Conservation (phyloP, 2,329 filamentous ascomycete species). For the Hymenotorrendiella dingleyae region DNA sequence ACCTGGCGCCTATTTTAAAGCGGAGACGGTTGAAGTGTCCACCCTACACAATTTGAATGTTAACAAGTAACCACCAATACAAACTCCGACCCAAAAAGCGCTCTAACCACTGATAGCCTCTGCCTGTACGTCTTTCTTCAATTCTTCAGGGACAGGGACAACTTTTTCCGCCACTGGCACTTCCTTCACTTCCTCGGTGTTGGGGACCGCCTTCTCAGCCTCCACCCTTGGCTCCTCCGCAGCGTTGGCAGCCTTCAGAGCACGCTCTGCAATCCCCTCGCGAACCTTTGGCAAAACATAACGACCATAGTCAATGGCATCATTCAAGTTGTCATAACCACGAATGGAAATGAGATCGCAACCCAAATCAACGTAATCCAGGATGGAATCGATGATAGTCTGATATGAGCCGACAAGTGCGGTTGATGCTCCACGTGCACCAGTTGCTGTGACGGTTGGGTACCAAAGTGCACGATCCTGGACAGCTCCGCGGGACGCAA, state of each 20-base stretch:
- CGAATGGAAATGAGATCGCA: slow-evolving; percentile 53
- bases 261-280: slow-evolving; percentile 26
- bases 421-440: slow-evolving; percentile 53
- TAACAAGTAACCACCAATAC: no score
- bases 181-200: no score
- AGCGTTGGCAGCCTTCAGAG: neutral
- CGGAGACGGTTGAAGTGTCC: no score
- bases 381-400: slow-evolving; percentile 46
- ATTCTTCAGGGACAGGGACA: no score
- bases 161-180: no score
- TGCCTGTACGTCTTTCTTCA: no score
- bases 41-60: no score
- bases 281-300: slow-evolving; percentile 48
- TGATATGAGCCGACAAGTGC: slow-evolving; percentile 50
- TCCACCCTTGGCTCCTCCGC: no score
- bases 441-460: slow-evolving; percentile 55
- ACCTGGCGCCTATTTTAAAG: no score
- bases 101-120: no score
- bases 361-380: slow-evolving; percentile 53
- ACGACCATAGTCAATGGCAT: slow-evolving; percentile 53
- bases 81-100: no score
- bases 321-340: slow-evolving; percentile 55
- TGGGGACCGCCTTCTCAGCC: no score
- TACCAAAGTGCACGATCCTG: slow-evolving; percentile 60
- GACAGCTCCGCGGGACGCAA: slow-evolving; percentile 48